Evolutionary conservation across 225 moss, liverwort and hornwort genomes (phyloP), one percentile per base, ranked within the genome.

Genomic region (Lunularia cruciata): DNA sequence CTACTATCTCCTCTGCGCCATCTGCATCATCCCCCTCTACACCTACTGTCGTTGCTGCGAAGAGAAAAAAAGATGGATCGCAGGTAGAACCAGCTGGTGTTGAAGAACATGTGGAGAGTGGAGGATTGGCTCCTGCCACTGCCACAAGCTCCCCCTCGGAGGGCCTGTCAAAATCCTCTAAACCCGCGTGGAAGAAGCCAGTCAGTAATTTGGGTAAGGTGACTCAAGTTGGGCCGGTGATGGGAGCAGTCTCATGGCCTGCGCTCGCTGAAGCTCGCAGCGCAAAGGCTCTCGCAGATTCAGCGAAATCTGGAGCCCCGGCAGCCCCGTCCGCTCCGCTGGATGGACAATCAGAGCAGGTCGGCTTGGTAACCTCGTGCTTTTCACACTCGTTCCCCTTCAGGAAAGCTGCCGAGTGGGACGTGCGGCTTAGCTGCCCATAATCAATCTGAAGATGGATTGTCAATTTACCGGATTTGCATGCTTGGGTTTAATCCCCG

Each of bases 221-320:
- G 55, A 70, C 86, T 55, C 74, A 85, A 30, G 82, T 81, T 54
- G 89, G 92, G 45, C 75, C 92, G 69, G 89, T 98, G 31, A 90
- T 98, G 96, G 96, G 96, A 31, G 96, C 96, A 57, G 87, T 86
- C 27, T 81, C 87, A 39, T 98, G 96, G 96, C 96, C 96, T 58
- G 92, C 96, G 15, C 84, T 98, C 57, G 90, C 86, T 42, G 96
- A 98, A 62, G 85, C 92, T 33, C 83, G 88, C n/a, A 82, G 84
- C 25, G 75, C 78, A 30, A 98, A 89, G 85, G 40, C 73, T 30
- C 56, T 82, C 0, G 72, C 78, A 37, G 90, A 98, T 70, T 86
- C 60, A 22, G 73, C 72, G 0, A 86, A 83, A 80, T 48, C 32
- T 53, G 25, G 76, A 31, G 67, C 66, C 48, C 31, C 79, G 30